Percentiles rank a stretch among this genome's conserved stretches.
These are phyloP conservation scores for Vigna hirtella DNA, from an alignment of 306 rosid genomes.

Conservation along the genomic window DNA sequence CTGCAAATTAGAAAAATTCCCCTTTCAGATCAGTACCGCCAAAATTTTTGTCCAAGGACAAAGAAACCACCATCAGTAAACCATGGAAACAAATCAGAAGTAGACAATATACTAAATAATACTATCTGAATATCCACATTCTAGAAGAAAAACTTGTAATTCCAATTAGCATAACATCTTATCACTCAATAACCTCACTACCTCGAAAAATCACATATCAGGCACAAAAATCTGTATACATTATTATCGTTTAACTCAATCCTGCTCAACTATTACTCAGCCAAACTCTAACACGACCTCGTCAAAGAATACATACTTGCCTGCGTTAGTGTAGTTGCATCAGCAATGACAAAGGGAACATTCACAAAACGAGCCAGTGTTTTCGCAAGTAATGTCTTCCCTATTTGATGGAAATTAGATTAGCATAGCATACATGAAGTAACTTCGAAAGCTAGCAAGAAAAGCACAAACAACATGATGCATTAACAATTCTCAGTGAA, in stretches of 20 bases:
- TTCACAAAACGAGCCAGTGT: constrained; percentile 91
- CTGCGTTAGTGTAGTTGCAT: constrained; percentile 93
- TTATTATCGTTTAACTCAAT: constrained; percentile 11
- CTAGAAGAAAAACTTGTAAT: background rate
- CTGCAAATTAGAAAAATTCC: constrained; percentile 58
- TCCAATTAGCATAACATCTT: constrained; percentile 22
- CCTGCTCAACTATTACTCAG: constrained; percentile 1
- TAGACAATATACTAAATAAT: constrained; percentile 9
- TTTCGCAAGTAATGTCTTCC: constrained; percentile 91
- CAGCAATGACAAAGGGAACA: constrained; percentile 91
- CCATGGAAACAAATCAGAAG: constrained; percentile 24
- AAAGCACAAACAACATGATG: constrained; percentile 14
- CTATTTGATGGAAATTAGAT: constrained; percentile 55
- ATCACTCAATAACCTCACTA: constrained; percentile 15
- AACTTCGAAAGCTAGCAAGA: constrained; percentile 1
- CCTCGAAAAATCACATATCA: constrained; percentile 21
- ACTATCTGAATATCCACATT: background rate
- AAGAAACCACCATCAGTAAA: constrained; percentile 1
- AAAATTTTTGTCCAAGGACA: constrained; percentile 23
- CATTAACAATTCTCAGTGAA: background rate
- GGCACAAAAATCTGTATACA: constrained; percentile 18
- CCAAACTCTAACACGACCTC: background rate
- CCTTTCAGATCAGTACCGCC: constrained; percentile 43
- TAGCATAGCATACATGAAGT: constrained; percentile 39
- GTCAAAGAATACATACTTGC: constrained; percentile 50